These are phyloP conservation scores for Colletotrichum trifolii DNA, from an alignment of 2,329 filamentous ascomycete genomes.

Conservation along the genomic window DNA sequence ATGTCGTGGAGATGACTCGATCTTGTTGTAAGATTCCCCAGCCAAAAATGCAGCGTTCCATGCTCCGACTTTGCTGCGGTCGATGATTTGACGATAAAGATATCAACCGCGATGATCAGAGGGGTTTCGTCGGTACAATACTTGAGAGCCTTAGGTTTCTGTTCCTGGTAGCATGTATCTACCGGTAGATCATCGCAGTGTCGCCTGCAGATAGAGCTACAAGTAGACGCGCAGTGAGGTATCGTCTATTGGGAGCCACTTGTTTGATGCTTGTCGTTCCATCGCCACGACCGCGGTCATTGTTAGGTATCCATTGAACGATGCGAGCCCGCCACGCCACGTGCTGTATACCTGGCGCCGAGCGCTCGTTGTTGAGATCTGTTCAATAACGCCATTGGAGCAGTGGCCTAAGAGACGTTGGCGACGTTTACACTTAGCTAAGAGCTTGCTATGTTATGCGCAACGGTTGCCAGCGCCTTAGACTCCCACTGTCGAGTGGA, in stretches of 20 bases:
- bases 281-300: too few species aligned
- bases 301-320: too few species aligned
- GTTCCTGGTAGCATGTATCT: not conserved
- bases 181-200: not conserved
- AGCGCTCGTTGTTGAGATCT: too few species aligned
- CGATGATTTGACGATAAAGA: conserved; percentile 10
- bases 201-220: too few species aligned
- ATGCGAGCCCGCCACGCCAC: conserved; percentile 12
- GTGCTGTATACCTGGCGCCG: conserved; percentile 10
- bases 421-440: conserved; percentile 14
- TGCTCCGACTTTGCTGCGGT: not conserved
- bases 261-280: too few species aligned
- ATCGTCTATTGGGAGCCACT: too few species aligned
- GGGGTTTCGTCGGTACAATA: not conserved
- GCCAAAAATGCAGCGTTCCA: too few species aligned
- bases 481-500: not conserved
- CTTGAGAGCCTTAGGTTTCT: not conserved
- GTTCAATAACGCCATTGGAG: conserved; percentile 19
- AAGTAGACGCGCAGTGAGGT: too few species aligned
- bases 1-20: not conserved
- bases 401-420: conserved; percentile 16
- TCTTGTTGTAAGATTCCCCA: not conserved
- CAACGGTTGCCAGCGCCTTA: conserved; percentile 20
- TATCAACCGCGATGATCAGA: conserved; percentile 11
- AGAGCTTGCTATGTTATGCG: conserved; percentile 14